Percentiles rank a stretch among this genome's conserved stretches.
phyloP scores from a whole-genome alignment of 2,329 filamentous ascomycete species.

The Alternaria angustiovoidea region DNA sequence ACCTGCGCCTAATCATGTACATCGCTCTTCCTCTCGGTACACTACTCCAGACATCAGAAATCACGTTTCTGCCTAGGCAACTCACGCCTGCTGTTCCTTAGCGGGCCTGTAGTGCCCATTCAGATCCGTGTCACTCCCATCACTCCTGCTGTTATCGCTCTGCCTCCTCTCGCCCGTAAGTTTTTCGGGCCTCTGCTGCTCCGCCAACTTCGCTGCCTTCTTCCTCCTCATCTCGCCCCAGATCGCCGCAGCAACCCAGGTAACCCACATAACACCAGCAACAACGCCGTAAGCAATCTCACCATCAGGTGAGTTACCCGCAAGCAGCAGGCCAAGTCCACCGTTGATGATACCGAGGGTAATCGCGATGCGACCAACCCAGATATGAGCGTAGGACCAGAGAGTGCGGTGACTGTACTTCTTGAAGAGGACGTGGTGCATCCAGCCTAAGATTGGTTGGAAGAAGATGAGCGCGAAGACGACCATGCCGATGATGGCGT shows the following conservation, averaged over 20 bases:
- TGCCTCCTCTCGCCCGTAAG: not conserved
- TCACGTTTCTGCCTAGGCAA: not conserved
- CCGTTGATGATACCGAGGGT: constrained; percentile 65
- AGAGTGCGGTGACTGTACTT: constrained; percentile 55
- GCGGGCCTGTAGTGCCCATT: not conserved
- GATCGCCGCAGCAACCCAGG: constrained; percentile 40
- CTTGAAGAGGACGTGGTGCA: constrained; percentile 62
- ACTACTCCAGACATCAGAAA: not conserved
- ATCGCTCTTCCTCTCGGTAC: not conserved
- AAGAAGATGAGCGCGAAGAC: constrained; percentile 62
- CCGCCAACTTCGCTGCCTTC: not conserved
- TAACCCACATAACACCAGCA: constrained; percentile 57
- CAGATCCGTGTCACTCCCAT: not conserved
- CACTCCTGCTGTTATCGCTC: not conserved
- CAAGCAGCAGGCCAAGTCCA: constrained; percentile 62
- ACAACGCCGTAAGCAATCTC: constrained; percentile 61
- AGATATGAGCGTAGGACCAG: constrained; percentile 62
- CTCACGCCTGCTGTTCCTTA: not conserved
- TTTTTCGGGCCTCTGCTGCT: not conserved
- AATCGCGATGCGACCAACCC: constrained; percentile 62
- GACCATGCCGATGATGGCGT: constrained; percentile 64
- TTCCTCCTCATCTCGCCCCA: constrained; percentile 41
- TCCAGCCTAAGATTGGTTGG: constrained; percentile 60
- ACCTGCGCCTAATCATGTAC: not conserved
- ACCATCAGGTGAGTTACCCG: constrained; percentile 46